Evolutionary conservation across 2,329 filamentous ascomycete species (phyloP).

Genomic region (Ophiostoma quercus): DNA sequence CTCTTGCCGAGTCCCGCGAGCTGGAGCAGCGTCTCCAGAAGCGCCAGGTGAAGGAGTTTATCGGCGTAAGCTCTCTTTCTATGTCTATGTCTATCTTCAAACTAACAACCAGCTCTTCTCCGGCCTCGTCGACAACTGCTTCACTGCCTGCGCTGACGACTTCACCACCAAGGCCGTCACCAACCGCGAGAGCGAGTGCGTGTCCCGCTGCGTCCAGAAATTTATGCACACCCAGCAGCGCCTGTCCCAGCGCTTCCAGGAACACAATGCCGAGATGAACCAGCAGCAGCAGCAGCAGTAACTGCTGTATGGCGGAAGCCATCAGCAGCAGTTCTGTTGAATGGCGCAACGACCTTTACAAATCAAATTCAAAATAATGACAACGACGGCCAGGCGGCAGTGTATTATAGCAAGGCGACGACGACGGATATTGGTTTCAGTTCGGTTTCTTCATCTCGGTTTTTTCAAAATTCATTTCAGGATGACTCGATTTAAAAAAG

Average conservation of each 20-base stretch:
- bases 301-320: no score
- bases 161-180: conserved; percentile 96
- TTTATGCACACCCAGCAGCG: conserved; percentile 88
- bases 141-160: conserved; percentile 94
- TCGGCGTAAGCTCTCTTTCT: conserved; percentile 64
- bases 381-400: conserved; percentile 5
- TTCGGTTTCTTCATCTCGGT: not conserved
- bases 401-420: conserved; percentile 9
- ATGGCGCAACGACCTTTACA: not conserved
- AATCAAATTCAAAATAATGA: conserved; percentile 15
- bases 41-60: conserved; percentile 98
- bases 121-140: conserved; percentile 80
- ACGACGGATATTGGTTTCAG: conserved; percentile 6
- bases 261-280: conserved; percentile 59
- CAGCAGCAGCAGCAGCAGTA: conserved; percentile 42
- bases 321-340: not conserved
- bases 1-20: conserved; percentile 57
- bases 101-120: conserved; percentile 47
- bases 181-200: conserved; percentile 81
- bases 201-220: conserved; percentile 93
- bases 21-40: conserved; percentile 92
- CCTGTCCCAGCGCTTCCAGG: conserved; percentile 82
- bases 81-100: not conserved
- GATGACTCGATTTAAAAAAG: not conserved
- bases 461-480: not conserved